Conservation (phyloP, 2,329 filamentous ascomycete species). For the Colletotrichum sp. region DNA sequence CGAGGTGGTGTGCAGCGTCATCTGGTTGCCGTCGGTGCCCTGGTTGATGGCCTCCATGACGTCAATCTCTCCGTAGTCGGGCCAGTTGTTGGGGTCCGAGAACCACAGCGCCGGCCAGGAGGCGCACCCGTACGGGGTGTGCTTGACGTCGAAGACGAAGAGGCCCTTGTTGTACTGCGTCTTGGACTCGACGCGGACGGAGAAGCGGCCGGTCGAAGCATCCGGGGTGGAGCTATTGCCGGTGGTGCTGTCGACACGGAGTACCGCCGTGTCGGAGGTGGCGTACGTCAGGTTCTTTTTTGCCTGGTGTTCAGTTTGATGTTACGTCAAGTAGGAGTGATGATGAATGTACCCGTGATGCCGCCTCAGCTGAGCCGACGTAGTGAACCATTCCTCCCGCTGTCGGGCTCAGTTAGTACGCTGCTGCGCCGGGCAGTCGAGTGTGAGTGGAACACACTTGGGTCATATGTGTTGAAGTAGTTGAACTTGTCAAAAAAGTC, state of each 20-base stretch:
- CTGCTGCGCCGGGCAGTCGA: not conserved
- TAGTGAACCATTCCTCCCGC: slow-evolving; percentile 60
- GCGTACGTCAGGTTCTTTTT: slow-evolving; percentile 66
- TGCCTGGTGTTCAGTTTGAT: not conserved
- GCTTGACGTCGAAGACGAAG: slow-evolving; percentile 71
- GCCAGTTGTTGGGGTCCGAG: slow-evolving; percentile 65
- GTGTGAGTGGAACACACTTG: slow-evolving; percentile 35
- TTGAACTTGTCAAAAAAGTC: slow-evolving; percentile 61
- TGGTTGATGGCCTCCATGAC: slow-evolving; percentile 65
- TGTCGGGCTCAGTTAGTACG: slow-evolving; percentile 14
- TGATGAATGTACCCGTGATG: slow-evolving; percentile 40
- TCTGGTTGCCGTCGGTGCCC: slow-evolving; percentile 58
- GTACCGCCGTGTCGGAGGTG: slow-evolving; percentile 54
- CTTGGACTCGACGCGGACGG: slow-evolving; percentile 67
- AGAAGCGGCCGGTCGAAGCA: slow-evolving; percentile 65
- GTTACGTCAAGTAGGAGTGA: not conserved
- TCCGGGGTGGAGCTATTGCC: slow-evolving; percentile 50
- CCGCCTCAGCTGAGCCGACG: slow-evolving; percentile 47
- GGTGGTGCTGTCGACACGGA: slow-evolving; percentile 67
- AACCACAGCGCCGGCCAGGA: slow-evolving; percentile 74
- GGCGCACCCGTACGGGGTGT: slow-evolving; percentile 67
- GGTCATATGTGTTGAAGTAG: slow-evolving; percentile 57
- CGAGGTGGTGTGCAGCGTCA: slow-evolving; percentile 63
- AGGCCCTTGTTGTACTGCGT: slow-evolving; percentile 64
- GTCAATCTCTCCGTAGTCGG: slow-evolving; percentile 68